phyloP scores from a whole-genome alignment of 2,329 filamentous ascomycete species.

The Dothideomycetes sp. region DNA sequence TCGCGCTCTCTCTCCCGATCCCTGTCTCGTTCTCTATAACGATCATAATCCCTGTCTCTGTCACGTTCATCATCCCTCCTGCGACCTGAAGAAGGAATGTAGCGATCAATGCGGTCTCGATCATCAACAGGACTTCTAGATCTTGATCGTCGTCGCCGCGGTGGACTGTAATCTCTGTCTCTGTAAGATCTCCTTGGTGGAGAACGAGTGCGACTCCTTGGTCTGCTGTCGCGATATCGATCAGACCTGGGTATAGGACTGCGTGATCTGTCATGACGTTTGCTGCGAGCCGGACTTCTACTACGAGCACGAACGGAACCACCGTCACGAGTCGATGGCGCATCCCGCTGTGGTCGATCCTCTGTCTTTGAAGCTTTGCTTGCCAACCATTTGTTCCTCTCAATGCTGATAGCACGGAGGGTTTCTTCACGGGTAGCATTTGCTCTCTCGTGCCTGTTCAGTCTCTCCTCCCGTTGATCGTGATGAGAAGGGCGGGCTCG shows the following conservation, averaged over 20 bases:
- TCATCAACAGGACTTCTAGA: constrained; percentile 5
- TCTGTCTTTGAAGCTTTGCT: too few species aligned
- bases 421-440: constrained; percentile 12
- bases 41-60: constrained; percentile 10
- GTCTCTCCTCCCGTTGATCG: constrained; percentile 1
- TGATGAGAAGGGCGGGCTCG: constrained; percentile 6
- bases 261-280: constrained; percentile 12
- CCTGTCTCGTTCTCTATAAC: constrained; percentile 24
- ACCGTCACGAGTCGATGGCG: constrained; percentile 10
- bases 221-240: constrained; percentile 8
- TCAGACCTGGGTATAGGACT: constrained; percentile 1
- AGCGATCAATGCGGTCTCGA: constrained; percentile 8
- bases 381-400: constrained; percentile 22
- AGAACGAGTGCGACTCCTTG: constrained; percentile 16
- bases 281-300: constrained; percentile 8
- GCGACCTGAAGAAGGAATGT: constrained; percentile 5
- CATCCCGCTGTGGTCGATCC: constrained; percentile 17
- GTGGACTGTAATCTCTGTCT: constrained; percentile 32
- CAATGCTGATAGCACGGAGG: constrained; percentile 21
- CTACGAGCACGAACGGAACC: constrained; percentile 1
- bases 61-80: constrained; percentile 2
- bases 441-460: constrained; percentile 5
- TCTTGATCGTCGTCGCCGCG: constrained; percentile 13
- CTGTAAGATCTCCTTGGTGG: constrained; percentile 17
- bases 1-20: constrained; percentile 24